These are phyloP conservation scores for Nephelium lappaceum DNA, from an alignment of 345 rosid species.

Conservation along the genomic window DNA sequence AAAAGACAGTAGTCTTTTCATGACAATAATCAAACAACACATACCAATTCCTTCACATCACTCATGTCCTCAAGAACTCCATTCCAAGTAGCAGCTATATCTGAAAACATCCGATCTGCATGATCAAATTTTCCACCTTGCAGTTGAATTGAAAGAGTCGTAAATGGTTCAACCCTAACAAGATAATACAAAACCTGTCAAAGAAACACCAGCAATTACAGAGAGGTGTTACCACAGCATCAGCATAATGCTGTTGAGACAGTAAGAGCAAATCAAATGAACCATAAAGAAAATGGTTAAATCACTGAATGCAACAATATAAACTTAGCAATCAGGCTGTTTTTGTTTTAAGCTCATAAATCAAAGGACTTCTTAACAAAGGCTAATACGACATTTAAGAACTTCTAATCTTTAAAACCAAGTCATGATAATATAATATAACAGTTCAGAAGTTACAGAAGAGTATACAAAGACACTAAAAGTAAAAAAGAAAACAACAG, in stretches of 20 bases:
- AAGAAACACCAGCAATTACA: slow-evolving; percentile 28
- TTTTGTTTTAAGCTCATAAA: neutral
- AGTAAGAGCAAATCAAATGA: neutral
- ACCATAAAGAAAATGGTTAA: slow-evolving; percentile 11
- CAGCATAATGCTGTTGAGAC: neutral
- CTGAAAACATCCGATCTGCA: slow-evolving; percentile 96
- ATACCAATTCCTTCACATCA: slow-evolving; percentile 98
- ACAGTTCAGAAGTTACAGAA: neutral
- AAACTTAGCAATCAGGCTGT: neutral
- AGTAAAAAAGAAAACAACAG: slow-evolving; percentile 6
- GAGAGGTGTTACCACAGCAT: slow-evolving; percentile 17
- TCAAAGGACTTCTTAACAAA: neutral
- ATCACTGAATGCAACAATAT: neutral
- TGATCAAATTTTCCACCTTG: slow-evolving; percentile 99
- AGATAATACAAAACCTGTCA: slow-evolving; percentile 91
- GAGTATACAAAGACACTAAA: neutral
- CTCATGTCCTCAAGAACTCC: slow-evolving; percentile 98
- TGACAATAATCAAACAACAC: slow-evolving; percentile 27
- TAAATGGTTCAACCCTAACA: slow-evolving; percentile 93
- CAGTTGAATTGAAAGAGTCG: slow-evolving; percentile 91
- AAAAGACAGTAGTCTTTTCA: slow-evolving; percentile 10
- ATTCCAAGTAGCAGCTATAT: slow-evolving; percentile 91
- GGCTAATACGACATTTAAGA: neutral
- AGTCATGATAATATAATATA: neutral
- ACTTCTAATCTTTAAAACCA: neutral